Conservation (phyloP, 2,329 filamentous ascomycete species). For the Cephalotrichum gorgonifer region DNA sequence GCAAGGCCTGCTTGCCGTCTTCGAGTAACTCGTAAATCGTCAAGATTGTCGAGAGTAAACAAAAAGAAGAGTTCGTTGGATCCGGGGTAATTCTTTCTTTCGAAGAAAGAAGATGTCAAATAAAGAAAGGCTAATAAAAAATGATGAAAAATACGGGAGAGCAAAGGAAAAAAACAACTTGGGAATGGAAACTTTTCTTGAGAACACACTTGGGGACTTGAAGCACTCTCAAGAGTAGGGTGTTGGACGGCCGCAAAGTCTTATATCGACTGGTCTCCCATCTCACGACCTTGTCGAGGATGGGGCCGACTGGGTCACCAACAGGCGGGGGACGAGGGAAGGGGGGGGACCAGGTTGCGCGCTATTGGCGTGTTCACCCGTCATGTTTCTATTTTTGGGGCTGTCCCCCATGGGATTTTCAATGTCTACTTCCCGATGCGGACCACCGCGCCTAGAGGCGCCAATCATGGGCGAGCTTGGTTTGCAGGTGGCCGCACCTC, state of each 20-base stretch:
- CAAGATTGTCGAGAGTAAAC: no score
- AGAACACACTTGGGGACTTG: constrained; percentile 5
- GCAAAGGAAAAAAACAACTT: background rate
- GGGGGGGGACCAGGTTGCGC: no score
- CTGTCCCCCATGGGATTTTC: background rate
- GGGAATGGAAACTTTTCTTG: constrained; percentile 1
- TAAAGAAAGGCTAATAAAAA: background rate
- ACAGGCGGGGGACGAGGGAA: no score
- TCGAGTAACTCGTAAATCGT: no score
- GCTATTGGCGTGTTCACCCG: background rate
- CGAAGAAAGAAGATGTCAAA: background rate
- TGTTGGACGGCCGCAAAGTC: constrained; percentile 4
- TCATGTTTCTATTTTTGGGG: constrained; percentile 5
- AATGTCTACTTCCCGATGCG: background rate
- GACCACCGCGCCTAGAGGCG: constrained; percentile 1
- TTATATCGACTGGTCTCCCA: constrained; percentile 4
- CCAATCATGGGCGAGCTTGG: background rate
- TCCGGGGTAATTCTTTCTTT: background rate
- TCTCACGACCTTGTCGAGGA: constrained; percentile 2
- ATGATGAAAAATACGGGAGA: background rate
- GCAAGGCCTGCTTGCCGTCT: constrained; percentile 5
- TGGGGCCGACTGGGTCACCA: no score
- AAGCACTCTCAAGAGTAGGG: background rate
- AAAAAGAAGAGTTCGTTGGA: no score
- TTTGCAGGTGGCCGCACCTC: constrained; percentile 1